A percentile compares a stretch with the other conserved stretches of the same genome.
Conservation (phyloP, 2,329 filamentous ascomycete species). For the Fusarium sp. region DNA sequence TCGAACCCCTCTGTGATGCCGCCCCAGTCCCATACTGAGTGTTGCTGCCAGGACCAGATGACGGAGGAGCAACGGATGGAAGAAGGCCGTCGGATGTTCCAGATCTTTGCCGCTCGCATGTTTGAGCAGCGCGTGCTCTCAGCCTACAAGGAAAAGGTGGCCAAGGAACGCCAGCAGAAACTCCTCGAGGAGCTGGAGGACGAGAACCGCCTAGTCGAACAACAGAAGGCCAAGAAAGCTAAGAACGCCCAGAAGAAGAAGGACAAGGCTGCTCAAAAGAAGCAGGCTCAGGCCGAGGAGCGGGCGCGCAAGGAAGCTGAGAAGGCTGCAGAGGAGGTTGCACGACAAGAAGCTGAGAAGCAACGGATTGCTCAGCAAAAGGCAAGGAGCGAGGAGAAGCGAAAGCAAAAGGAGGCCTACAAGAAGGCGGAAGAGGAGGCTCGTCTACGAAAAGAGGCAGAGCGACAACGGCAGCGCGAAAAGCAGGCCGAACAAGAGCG, state of each 20-base stretch:
- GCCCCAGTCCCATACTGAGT: constrained; percentile 57
- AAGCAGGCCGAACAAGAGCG: constrained; percentile 87
- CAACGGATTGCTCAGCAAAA: constrained; percentile 84
- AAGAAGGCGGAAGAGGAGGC: constrained; percentile 93
- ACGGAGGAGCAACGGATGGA: constrained; percentile 99
- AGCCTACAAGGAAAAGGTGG: constrained; percentile 98
- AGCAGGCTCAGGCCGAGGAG: constrained; percentile 89
- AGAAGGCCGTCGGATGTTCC: constrained; percentile 97
- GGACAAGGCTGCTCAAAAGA: constrained; percentile 91
- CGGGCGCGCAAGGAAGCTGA: constrained; percentile 89
- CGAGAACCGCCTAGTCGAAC: constrained; percentile 79
- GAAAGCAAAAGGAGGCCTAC: constrained; percentile 90
- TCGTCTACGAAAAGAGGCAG: constrained; percentile 83
- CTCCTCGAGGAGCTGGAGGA: constrained; percentile 92
- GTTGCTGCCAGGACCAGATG: constrained; percentile 83
- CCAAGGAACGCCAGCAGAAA: constrained; percentile 89
- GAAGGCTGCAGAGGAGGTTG: constrained; percentile 87
- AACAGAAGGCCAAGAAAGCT: constrained; percentile 91
- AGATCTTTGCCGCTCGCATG: constrained; percentile 99
- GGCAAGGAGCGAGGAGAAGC: constrained; percentile 87
- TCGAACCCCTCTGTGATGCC: constrained; percentile 55
- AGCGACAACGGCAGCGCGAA: constrained; percentile 85
- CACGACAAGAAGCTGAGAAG: constrained; percentile 79
- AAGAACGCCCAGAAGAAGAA: constrained; percentile 96
- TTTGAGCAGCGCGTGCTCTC: constrained; percentile 97